These are phyloP conservation scores for Cutaneotrichosporon mucoides DNA, from an alignment of 1,284 basidiomycete genomes.

Conservation along the genomic window DNA sequence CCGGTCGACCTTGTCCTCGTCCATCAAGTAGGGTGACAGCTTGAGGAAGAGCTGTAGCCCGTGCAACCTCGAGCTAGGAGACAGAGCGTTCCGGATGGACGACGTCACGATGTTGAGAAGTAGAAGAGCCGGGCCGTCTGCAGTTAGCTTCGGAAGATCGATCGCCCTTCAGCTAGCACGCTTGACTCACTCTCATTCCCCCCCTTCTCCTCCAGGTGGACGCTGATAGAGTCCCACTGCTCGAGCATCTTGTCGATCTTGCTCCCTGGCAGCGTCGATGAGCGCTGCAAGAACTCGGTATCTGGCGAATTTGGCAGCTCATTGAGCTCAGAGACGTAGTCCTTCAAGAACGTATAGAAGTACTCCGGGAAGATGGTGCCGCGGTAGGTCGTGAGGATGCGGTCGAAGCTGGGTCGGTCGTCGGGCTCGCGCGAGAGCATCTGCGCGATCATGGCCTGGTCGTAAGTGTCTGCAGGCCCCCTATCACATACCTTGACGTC, in stretches of 20 bases:
- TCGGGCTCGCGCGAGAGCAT: conserved; percentile 83
- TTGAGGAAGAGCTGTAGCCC: conserved; percentile 85
- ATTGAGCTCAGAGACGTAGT: conserved; percentile 73
- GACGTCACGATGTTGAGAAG: conserved; percentile 80
- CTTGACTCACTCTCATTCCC: conserved; percentile 29
- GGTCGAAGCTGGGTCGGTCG: conserved; percentile 75
- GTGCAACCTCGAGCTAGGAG: conserved; percentile 80
- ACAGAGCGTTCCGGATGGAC: conserved; percentile 81
- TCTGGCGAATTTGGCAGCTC: conserved; percentile 53
- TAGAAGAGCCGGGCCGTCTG: conserved; percentile 75
- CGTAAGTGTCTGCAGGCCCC: conserved; percentile 10
- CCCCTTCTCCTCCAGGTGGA: conserved; percentile 33
- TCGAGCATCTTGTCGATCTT: conserved; percentile 42
- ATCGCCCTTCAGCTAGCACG: not conserved
- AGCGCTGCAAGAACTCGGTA: conserved; percentile 25
- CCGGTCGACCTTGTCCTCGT: conserved; percentile 92
- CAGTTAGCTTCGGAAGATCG: not conserved
- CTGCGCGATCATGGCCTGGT: conserved; percentile 73
- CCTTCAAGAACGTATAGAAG: conserved; percentile 91
- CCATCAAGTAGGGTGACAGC: conserved; percentile 74
- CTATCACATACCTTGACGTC: conserved; percentile 64
- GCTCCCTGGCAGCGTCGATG: conserved; percentile 26
- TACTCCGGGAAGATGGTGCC: conserved; percentile 80
- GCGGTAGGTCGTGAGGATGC: conserved; percentile 70
- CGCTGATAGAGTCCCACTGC: conserved; percentile 44